Percentiles rank a stretch among this genome's conserved stretches.
Evolutionary conservation across 2,329 filamentous ascomycete genomes (phyloP).

Genomic region (Xylaria sp.): DNA sequence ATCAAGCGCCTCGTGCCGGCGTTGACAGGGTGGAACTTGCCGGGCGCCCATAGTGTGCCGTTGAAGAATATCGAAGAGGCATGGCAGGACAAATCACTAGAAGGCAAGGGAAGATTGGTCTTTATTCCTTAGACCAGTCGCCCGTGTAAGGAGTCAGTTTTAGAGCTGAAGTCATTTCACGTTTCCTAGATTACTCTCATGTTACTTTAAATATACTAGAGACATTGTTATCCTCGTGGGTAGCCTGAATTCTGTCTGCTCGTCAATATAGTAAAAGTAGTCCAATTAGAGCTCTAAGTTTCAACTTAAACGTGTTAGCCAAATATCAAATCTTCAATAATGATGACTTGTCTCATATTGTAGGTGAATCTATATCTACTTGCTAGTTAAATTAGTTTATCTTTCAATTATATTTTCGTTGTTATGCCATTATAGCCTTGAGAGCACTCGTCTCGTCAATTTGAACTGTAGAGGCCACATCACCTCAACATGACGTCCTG

Average conservation of each 20-base stretch:
- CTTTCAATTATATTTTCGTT: background rate
- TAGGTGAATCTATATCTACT: too few relatives aligned
- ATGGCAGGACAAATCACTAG: slow-evolving; percentile 46
- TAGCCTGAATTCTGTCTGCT: background rate
- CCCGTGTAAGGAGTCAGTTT: background rate
- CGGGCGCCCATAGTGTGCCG: slow-evolving; percentile 41
- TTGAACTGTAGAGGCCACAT: background rate
- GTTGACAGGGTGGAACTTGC: slow-evolving; percentile 48
- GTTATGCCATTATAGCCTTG: background rate
- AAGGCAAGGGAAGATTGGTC: slow-evolving; percentile 44
- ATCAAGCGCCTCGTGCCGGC: slow-evolving; percentile 46
- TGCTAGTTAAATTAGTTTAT: too few relatives aligned
- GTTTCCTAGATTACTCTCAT: background rate
- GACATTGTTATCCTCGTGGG: background rate
- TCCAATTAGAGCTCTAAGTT: too few relatives aligned
- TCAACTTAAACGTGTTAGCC: too few relatives aligned
- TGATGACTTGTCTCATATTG: background rate
- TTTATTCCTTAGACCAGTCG: slow-evolving; percentile 38
- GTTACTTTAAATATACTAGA: background rate
- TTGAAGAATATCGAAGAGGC: slow-evolving; percentile 48
- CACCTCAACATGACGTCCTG: background rate
- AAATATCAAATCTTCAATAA: background rate
- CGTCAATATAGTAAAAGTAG: too few relatives aligned
- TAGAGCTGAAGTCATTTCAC: background rate
- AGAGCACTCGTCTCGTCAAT: background rate